Evolutionary conservation across 371 early-diverging fungal genomes (phyloP).

Genomic region (Nematocida parisii): DNA sequence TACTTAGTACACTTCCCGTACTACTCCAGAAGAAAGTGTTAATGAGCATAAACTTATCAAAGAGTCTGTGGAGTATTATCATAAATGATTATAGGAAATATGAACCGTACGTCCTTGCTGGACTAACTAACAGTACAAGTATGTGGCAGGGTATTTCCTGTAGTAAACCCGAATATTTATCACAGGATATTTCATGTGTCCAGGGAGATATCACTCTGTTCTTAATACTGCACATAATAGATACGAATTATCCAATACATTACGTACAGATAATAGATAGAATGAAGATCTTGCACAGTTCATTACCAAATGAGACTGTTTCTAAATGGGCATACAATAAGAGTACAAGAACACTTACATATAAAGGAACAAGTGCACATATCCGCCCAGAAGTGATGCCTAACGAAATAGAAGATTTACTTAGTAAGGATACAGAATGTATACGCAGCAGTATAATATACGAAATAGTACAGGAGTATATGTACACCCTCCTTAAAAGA

Average conservation of each 20-base stretch:
- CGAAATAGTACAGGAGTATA: constrained; percentile 14
- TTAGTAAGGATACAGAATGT: not conserved
- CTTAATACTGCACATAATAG: constrained; percentile 14
- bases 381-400: not conserved
- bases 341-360: not conserved
- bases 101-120: constrained; percentile 20
- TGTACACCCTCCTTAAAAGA: not conserved
- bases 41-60: not conserved
- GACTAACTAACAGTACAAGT: constrained; percentile 8
- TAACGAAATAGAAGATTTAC: not conserved
- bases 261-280: constrained; percentile 42
- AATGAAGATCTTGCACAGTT: constrained; percentile 1
- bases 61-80: constrained; percentile 3
- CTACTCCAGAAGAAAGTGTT: constrained; percentile 6
- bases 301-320: too few relatives aligned
- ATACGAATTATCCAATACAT: constrained; percentile 36
- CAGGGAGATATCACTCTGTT: constrained; percentile 19
- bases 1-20: constrained; percentile 10
- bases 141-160: constrained; percentile 7
- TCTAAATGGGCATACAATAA: not conserved
- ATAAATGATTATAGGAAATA: constrained; percentile 20
- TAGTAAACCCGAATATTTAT: not conserved
- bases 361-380: not conserved
- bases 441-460: not conserved
- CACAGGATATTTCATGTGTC: not conserved